Evolutionary conservation across 1,139 yeast species (phyloP).

Genomic region (Entelexis sorbosivorans): DNA sequence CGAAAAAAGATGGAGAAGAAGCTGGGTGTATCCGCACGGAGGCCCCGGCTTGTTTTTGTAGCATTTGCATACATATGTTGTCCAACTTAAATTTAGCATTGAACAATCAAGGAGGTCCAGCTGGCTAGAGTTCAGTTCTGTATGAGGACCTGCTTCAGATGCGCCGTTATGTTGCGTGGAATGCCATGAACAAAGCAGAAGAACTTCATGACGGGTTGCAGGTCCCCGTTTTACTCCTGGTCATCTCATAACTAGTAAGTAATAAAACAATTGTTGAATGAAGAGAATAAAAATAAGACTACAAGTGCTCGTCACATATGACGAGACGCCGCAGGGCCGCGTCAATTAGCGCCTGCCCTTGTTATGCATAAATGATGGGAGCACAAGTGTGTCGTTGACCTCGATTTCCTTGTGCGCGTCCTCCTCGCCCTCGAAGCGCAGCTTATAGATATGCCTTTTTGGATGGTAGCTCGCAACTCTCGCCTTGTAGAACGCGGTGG

Average conservation of each 20-base stretch:
- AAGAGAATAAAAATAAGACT: too few relatives aligned
- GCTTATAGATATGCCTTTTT: slow-evolving; percentile 64
- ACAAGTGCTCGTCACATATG: too few relatives aligned
- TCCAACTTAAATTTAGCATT: neutral
- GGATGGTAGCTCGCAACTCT: slow-evolving; percentile 64
- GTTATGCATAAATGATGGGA: slow-evolving; percentile 6
- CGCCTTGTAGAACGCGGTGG: slow-evolving; percentile 93
- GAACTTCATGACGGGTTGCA: too few relatives aligned
- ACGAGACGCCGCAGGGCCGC: too few relatives aligned
- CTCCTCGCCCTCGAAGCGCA: slow-evolving; percentile 93
- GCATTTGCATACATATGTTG: neutral
- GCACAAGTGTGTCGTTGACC: slow-evolving; percentile 35
- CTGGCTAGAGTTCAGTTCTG: too few relatives aligned
- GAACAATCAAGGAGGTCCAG: neutral
- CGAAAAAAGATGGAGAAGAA: neutral
- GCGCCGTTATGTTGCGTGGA: too few relatives aligned
- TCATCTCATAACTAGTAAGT: too few relatives aligned
- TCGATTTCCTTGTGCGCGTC: slow-evolving; percentile 94
- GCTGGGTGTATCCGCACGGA: neutral
- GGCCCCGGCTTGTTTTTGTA: neutral
- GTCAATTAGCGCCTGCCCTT: neutral
- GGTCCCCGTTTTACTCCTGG: too few relatives aligned
- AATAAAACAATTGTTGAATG: too few relatives aligned
- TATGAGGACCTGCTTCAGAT: too few relatives aligned
- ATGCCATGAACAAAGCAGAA: too few relatives aligned